Evolutionary conservation across 75 land plant species (phyloP).

Genomic region (Larix kaempferi): DNA sequence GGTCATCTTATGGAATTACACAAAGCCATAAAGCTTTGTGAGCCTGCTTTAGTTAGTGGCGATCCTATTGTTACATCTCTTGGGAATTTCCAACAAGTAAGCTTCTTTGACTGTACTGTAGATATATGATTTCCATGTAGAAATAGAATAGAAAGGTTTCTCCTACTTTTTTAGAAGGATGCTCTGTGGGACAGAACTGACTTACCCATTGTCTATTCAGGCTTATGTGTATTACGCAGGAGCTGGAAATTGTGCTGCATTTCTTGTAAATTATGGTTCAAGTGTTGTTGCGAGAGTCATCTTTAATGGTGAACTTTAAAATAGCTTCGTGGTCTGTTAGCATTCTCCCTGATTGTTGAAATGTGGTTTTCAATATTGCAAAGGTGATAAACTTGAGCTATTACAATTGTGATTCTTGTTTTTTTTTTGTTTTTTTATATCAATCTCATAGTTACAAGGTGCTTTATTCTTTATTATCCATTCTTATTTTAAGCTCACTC

Average conservation of each 20-base stretch:
- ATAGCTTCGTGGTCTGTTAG: slow-evolving; percentile 84
- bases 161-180: not conserved
- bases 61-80: slow-evolving; percentile 46
- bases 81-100: slow-evolving; percentile 61
- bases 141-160: not conserved
- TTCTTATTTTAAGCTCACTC: not conserved
- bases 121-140: not conserved
- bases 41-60: slow-evolving; percentile 57
- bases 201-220: slow-evolving; percentile 14
- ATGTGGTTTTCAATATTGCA: slow-evolving; percentile 62
- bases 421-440: not conserved
- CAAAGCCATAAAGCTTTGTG: slow-evolving; percentile 73
- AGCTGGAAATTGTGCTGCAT: slow-evolving; percentile 63
- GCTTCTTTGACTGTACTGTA: not conserved
- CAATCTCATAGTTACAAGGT: not conserved
- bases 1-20: slow-evolving; percentile 79
- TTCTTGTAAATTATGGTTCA: slow-evolving; percentile 62
- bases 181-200: not conserved
- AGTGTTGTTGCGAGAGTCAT: slow-evolving; percentile 30
- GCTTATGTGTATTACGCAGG: slow-evolving; percentile 52
- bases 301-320: slow-evolving; percentile 32
- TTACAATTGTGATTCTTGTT: not conserved
- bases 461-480: not conserved
- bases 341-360: slow-evolving; percentile 80
- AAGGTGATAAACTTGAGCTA: slow-evolving; percentile 29